Base-by-base conservation (phyloP, 2,329 filamentous ascomycete species). In the Camptophora hylomeconis region DNA sequence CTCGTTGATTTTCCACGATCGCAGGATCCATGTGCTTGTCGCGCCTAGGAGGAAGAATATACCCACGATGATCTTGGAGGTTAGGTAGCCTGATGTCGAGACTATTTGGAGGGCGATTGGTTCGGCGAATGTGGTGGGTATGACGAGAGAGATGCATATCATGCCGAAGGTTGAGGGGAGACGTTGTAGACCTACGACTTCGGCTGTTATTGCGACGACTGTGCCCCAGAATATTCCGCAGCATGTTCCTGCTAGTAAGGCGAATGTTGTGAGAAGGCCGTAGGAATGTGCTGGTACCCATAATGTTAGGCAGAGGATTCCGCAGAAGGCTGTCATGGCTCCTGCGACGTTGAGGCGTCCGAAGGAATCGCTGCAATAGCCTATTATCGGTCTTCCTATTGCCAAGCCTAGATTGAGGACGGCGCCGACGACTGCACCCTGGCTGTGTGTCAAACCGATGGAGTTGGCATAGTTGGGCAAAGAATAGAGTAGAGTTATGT, bases 381-480 rank as follows among this genome's bases (percentile, higher is more conserved):
- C 62, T 19, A 65, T 55, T 8, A 54, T 41, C 4, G 63, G 63
- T 7, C 64, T 45, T 10, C 63, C 62, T 17, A 66, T 24, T 0
- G 56, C 58, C 3, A 59, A 61, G 0, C 63, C 63, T 2, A 66
- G 37, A 35, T 67, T 67, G 17, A 67, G 38, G 5, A 65, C 34
- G 0, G 53, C 61, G 12, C 53, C 57, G 7, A 63, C 33, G 12
- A 48, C 44, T 2, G 56, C 52, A 3, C 60, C 58, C 33, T 63
- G 51, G 1, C 38, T 34, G 17, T 49, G 40, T 12, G 44, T 45
- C 1, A 67, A 39, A 0, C 59, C 59, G 10, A 64, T 54, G 7
- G 51, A 58, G 7, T 50, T 38, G 2, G 57, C 60, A 38, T 61
- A 67, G 32, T 60, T 57, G 0, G 60, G 55, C n/a, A 67, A 35